Percentiles rank a stretch among this genome's conserved stretches.
Evolutionary conservation across 805 yeast genomes (phyloP).

Genomic region (Starmerella apis): DNA sequence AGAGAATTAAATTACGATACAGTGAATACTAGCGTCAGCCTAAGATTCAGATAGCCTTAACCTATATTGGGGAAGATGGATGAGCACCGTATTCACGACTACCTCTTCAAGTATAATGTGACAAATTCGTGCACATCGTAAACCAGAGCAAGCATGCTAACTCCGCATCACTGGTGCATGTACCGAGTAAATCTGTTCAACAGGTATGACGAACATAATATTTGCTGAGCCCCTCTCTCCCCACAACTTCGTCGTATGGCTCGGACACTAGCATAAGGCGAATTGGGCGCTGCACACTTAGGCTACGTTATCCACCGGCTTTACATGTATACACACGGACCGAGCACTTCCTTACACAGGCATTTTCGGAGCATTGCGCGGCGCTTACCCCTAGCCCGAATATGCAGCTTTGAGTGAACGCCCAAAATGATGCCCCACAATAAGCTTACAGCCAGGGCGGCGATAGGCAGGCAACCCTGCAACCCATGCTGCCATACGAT

Average conservation of each 20-base stretch:
- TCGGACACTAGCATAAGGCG: not conserved
- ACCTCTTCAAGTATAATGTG: not conserved
- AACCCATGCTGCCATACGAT: not conserved
- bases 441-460: not conserved
- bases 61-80: too few relatives aligned
- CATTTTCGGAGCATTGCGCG: not conserved
- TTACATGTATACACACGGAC: too few relatives aligned
- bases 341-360: too few relatives aligned
- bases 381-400: not conserved
- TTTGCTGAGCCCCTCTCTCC: not conserved
- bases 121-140: not conserved
- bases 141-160: not conserved
- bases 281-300: not conserved
- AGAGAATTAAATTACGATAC: not conserved
- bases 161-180: not conserved
- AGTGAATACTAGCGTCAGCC: not conserved
- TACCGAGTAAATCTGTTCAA: not conserved
- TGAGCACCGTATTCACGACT: too few relatives aligned
- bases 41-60: conserved; percentile 1
- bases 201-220: too few relatives aligned
- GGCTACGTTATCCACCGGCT: not conserved
- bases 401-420: not conserved
- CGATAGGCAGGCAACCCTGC: not conserved
- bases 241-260: not conserved
- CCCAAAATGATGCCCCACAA: conserved; percentile 3